Conservation (phyloP, 2,329 filamentous ascomycete species). For the Lecanicillium sp. region DNA sequence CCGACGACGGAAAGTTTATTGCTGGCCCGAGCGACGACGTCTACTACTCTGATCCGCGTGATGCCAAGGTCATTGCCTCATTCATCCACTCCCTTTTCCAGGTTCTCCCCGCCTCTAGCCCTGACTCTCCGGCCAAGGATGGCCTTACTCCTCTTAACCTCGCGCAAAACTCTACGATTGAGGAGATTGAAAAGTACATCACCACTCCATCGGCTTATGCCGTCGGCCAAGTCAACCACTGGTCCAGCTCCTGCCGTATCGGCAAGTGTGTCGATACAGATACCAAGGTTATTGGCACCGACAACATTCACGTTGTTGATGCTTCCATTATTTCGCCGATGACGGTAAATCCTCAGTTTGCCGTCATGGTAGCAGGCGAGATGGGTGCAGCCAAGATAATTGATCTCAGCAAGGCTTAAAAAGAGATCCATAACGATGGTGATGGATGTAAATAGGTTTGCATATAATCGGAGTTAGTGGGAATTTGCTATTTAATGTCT, state of each 20-base stretch:
- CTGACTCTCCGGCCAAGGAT: constrained; percentile 17
- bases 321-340: constrained; percentile 39
- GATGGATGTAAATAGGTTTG: no score
- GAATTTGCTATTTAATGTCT: no score
- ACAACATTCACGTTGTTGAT: constrained; percentile 44
- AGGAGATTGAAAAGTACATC: constrained; percentile 40
- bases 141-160: constrained; percentile 41
- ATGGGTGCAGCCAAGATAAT: constrained; percentile 38
- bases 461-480: no score
- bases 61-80: constrained; percentile 37
- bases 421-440: no score
- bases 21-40: constrained; percentile 31
- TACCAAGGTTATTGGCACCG: constrained; percentile 36
- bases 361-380: constrained; percentile 45
- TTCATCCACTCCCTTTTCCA: constrained; percentile 44
- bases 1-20: constrained; percentile 29
- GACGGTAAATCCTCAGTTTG: constrained; percentile 46
- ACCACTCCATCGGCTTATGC: constrained; percentile 39
- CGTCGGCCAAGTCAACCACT: constrained; percentile 42
- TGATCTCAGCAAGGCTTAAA: neutral
- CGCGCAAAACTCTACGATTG: constrained; percentile 32
- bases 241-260: constrained; percentile 43
- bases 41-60: constrained; percentile 38
- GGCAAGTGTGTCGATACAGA: constrained; percentile 38
- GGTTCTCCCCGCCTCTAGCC: constrained; percentile 21